Conservation (phyloP, 2,329 filamentous ascomycete species). For the Zalaria obscura region DNA sequence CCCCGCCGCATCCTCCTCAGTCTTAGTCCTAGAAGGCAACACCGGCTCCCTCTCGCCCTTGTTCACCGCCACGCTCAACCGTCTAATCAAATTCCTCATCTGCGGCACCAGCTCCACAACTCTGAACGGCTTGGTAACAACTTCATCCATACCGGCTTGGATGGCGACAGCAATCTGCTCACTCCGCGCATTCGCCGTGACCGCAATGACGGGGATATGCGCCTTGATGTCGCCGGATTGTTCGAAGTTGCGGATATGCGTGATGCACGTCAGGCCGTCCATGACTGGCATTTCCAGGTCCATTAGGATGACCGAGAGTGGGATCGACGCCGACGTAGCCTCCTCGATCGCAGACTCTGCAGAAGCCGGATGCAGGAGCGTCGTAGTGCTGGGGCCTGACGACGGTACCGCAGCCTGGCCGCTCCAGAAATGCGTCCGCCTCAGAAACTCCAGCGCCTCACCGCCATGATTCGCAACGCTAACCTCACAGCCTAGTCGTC, state of each 20-base stretch:
- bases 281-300: slow-evolving; percentile 15
- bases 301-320: slow-evolving; percentile 3
- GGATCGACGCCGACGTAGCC: not conserved
- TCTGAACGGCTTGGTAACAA: slow-evolving; percentile 20
- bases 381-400: too few species aligned
- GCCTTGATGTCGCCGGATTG: slow-evolving; percentile 3
- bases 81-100: slow-evolving; percentile 8
- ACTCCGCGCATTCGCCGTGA: slow-evolving; percentile 16
- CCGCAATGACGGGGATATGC: slow-evolving; percentile 14
- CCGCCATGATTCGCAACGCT: slow-evolving; percentile 13
- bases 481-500: slow-evolving; percentile 12
- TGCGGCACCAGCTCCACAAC: slow-evolving; percentile 19
- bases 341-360: slow-evolving; percentile 12
- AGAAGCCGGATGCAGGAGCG: too few species aligned
- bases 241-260: slow-evolving; percentile 13
- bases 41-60: too few species aligned
- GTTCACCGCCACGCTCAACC: too few species aligned
- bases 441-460: slow-evolving; percentile 13
- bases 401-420: not conserved
- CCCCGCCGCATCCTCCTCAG: too few species aligned
- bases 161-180: slow-evolving; percentile 10
- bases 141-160: slow-evolving; percentile 10
- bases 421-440: slow-evolving; percentile 8
- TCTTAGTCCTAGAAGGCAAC: too few species aligned
- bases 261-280: slow-evolving; percentile 13